These are phyloP conservation scores for Eucalyptus marginata DNA, from an alignment of 345 rosid species.

Conservation along the genomic window DNA sequence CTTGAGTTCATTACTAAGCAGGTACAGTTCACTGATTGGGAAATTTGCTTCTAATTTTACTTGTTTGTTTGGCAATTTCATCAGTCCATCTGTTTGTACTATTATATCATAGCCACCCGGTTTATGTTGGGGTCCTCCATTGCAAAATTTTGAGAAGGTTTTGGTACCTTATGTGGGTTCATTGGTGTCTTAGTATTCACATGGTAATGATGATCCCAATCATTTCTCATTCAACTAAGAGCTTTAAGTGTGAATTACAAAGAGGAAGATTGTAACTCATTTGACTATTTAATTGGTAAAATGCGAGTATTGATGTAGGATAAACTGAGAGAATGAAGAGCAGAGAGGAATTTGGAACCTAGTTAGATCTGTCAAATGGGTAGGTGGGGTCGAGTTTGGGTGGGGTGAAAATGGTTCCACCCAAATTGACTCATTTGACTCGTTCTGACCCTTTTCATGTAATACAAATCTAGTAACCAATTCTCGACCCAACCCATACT, in stretches of 20 bases:
- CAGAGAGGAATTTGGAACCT: not conserved
- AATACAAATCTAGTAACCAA: not conserved
- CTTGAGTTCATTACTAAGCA: conserved; percentile 81
- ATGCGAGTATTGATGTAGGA: not conserved
- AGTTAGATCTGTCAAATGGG: too few species aligned
- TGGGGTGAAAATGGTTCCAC: not conserved
- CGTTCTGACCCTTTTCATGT: not conserved
- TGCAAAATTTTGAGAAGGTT: not conserved
- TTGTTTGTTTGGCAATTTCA: not conserved
- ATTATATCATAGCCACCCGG: not conserved
- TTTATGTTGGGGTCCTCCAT: not conserved
- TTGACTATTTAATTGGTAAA: not conserved
- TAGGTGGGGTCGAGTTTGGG: too few species aligned
- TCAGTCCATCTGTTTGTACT: not conserved
- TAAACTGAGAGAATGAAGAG: not conserved
- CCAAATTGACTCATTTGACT: not conserved
- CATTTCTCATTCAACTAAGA: not conserved
- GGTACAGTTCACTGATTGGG: conserved; percentile 21
- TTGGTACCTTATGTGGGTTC: not conserved
- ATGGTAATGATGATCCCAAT: not conserved
- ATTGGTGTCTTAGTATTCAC: not conserved
- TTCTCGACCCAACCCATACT: not conserved
- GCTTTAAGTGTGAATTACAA: not conserved
- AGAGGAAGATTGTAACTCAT: not conserved
- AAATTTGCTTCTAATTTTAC: not conserved